These are phyloP conservation scores for Vanrija sp. DNA, from an alignment of 1,284 basidiomycete genomes.

Conservation along the genomic window DNA sequence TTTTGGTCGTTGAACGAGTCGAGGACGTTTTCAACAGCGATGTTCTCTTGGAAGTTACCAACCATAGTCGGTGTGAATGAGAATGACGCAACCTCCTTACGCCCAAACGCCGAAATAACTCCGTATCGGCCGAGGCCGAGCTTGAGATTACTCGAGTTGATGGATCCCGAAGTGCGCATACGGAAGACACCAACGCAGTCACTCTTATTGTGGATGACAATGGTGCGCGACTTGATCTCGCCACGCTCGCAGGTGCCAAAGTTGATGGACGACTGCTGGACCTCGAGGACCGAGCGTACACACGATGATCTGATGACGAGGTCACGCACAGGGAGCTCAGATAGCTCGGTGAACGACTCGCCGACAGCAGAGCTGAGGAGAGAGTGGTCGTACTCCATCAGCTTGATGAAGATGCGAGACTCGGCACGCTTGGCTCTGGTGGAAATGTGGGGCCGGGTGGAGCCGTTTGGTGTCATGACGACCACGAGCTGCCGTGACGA, in stretches of 20 bases:
- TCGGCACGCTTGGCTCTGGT: slow-evolving; percentile 52
- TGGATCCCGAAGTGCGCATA: slow-evolving; percentile 54
- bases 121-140: slow-evolving; percentile 53
- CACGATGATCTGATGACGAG: slow-evolving; percentile 51
- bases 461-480: slow-evolving; percentile 52
- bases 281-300: slow-evolving; percentile 51
- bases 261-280: slow-evolving; percentile 55
- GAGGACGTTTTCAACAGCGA: slow-evolving; percentile 53
- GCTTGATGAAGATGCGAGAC: slow-evolving; percentile 51
- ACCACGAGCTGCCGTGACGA: slow-evolving; percentile 49
- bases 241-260: slow-evolving; percentile 55
- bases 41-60: slow-evolving; percentile 52
- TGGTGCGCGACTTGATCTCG: slow-evolving; percentile 51
- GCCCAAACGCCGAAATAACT: slow-evolving; percentile 53
- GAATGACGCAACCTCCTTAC: slow-evolving; percentile 51
- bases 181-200: slow-evolving; percentile 53
- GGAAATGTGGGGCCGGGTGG: slow-evolving; percentile 51
- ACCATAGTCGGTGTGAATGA: slow-evolving; percentile 50
- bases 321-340: slow-evolving; percentile 53
- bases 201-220: slow-evolving; percentile 53
- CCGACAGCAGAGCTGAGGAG: slow-evolving; percentile 18
- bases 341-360: slow-evolving; percentile 22
- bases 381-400: slow-evolving; percentile 50
- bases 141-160: slow-evolving; percentile 54
- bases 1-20: slow-evolving; percentile 52